Base-by-base conservation (phyloP, 805 yeast species). In the Blastobotrys americana region DNA sequence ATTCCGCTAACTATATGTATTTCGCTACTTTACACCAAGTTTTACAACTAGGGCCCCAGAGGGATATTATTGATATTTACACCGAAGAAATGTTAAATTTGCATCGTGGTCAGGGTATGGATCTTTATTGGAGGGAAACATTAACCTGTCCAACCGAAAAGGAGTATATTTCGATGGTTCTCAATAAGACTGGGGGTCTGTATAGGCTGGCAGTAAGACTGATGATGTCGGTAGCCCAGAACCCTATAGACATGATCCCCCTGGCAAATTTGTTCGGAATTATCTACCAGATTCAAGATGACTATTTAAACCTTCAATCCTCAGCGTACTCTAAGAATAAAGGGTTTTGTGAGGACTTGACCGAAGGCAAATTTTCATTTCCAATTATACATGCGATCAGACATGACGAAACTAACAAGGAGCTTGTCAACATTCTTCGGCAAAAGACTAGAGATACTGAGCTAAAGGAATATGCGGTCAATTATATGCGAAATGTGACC, bases 91-190 rank as follows among this genome's bases (percentile, higher is more conserved):
- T 89, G 77, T 61, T 84, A 42, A 80, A 83, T 55, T 65, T 89
- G 46, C 97, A 89, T 59, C 71, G 83, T 39, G 97, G 97, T 4
- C 97, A 89, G 67, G 94, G 95, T 0, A 63, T 83, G 48, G 97
- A 89, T 55, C 71, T 89, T 17, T 82, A 80, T 61, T 89, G 97
- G 96, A 70, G 97, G 50, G 95, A 87, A 45, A 67, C 72, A 22
- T 55, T 69, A 25, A 56, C 58, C 1, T 70, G 82, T 39, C 93
- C 93, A 0, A 66, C 69, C 3, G 82, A 79, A 48, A 59, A 63
- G 1, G 78, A 84, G 56, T 89, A 89, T 57, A 60, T 80, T 27
- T 71, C 71, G 33, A 89, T 90, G 96, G 95, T 84, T 5, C 75
- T 76, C 73, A 80, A 86, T 57, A 89, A 83, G 54, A 89, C 97